Evolutionary conservation across 1,139 yeast genomes (phyloP).

Genomic region (Ogataea hybrid): DNA sequence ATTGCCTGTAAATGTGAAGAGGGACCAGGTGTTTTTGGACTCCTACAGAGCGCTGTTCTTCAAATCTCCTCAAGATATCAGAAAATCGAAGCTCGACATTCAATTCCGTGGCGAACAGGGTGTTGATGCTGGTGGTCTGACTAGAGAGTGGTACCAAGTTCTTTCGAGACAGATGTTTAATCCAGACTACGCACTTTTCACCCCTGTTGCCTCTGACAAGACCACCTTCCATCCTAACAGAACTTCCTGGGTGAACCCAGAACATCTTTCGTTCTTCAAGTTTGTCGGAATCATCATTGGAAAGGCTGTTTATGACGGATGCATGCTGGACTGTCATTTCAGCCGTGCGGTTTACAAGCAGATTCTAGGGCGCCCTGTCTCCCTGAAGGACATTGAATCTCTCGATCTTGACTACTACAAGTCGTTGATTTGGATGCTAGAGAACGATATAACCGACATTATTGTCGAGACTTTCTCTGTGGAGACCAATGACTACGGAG

Average conservation of each 20-base stretch:
- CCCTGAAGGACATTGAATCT: slow-evolving; percentile 93
- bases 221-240: slow-evolving; percentile 96
- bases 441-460: slow-evolving; percentile 93
- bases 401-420: slow-evolving; percentile 91
- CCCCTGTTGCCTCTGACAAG: slow-evolving; percentile 89
- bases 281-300: slow-evolving; percentile 95
- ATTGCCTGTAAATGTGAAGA: slow-evolving; percentile 65
- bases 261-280: slow-evolving; percentile 87
- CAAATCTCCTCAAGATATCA: slow-evolving; percentile 74
- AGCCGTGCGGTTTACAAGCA: slow-evolving; percentile 93
- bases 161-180: slow-evolving; percentile 93
- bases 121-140: slow-evolving; percentile 97
- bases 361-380: slow-evolving; percentile 75
- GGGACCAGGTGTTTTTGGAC: slow-evolving; percentile 91
- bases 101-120: slow-evolving; percentile 93
- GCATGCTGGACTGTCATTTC: slow-evolving; percentile 91
- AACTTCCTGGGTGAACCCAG: slow-evolving; percentile 90
- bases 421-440: slow-evolving; percentile 93
- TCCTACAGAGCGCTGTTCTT: slow-evolving; percentile 83
- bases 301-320: slow-evolving; percentile 86
- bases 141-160: slow-evolving; percentile 97
- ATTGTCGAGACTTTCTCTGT: slow-evolving; percentile 95
- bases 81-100: slow-evolving; percentile 71
- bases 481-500: slow-evolving; percentile 94
- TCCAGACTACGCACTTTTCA: slow-evolving; percentile 90